Base-by-base conservation (phyloP, 495 filamentous ascomycete species). In the Hypoxylon lienhwacheense region DNA sequence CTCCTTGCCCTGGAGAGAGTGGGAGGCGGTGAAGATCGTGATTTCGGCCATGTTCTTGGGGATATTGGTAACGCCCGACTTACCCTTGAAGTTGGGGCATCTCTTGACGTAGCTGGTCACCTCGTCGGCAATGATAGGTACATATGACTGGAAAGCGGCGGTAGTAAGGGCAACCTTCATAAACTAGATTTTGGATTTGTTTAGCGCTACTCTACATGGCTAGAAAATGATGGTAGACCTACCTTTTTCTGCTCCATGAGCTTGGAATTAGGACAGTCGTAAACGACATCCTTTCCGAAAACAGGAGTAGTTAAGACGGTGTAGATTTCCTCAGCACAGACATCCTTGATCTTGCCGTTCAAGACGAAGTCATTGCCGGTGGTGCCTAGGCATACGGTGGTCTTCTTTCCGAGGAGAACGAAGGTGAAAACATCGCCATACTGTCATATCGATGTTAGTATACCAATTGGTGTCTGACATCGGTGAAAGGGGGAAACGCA, bases 321-420 rank as follows among this genome's bases (percentile, higher is more conserved):
- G 69, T 93, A 93, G 58, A 91, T 81, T 26, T 92, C 88, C 67
- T 93, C 89, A 8, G 89, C 88, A 64, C 81, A 85, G 34, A 92
- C 83, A 66, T 92, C 88, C 63, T 82, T 84, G 36, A 88, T 76
- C 66, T 91, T 93, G 58, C 85, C 89, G 67, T 93, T 91, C 37
- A 93, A 77, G 64, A 93, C 88, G 61, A 93, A 92, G 20, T 91
- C 86, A 65, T 91, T 95, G 49, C 89, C 89, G 51, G 86, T 74
- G n/a, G 81, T 73, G 1, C 89, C 89, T 36, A 95, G 73, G 54
- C 80, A 88, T 6, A 88, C 88, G 2, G 88, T 90, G 14, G 81
- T 89, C 67, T 85, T 87, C 66, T 79, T 82, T 39, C 88, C 88
- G 20, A 91, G 77, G 12, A 91, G 73, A 34, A 90, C 73, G 66